Base-by-base conservation (phyloP, 2,329 filamentous ascomycete genomes). In the Aplosporella prunicola region DNA sequence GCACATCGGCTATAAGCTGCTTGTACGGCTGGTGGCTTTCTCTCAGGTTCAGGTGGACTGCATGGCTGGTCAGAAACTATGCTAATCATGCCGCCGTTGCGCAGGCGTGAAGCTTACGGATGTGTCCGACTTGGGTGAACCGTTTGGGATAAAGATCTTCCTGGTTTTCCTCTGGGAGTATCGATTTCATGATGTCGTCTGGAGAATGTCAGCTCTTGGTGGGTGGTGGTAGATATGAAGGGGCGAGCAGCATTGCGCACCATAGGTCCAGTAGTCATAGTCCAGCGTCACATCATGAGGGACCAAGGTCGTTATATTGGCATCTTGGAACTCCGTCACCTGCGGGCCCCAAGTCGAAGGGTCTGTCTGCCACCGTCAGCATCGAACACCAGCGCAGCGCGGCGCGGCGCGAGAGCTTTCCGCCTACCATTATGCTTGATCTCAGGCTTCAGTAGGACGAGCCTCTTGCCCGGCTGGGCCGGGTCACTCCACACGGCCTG, bases 21-120 rank as follows among this genome's bases (percentile, higher is more conserved):
- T 91, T 94, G 67, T 93, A 94, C 0, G 83, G 85, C 9, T 86
- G 66, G 53, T 87, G 95, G 46, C 79, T 74, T 14, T 83, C 78
- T 34, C 85, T 78, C 20, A 98, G 77, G 59, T 98, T 98, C 41
- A 98, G 67, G 55, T 98, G 91, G 26, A 87, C 89, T 79, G 39
- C 11, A 5, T 15, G 11, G 20, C 11, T 18, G 5, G 39, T 42
- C 13, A 39, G 42, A 33, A 24, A 13, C 24, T 15, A n/a, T n/a
- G n/a, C n/a, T n/a, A n/a, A n/a, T n/a, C n/a, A n/a, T n/a, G n/a
- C n/a, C n/a, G n/a, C n/a, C n/a, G n/a, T n/a, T n/a, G n/a, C n/a
- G n/a, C n/a, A n/a, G n/a, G 3, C 11, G 4, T 6, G 23, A 5
- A 28, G 24, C 72, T 45, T 67, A 82, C 79, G 75, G 34, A 96